Conservation (phyloP, 2,329 filamentous ascomycete species). For the Ophiosphaerella narmari region DNA sequence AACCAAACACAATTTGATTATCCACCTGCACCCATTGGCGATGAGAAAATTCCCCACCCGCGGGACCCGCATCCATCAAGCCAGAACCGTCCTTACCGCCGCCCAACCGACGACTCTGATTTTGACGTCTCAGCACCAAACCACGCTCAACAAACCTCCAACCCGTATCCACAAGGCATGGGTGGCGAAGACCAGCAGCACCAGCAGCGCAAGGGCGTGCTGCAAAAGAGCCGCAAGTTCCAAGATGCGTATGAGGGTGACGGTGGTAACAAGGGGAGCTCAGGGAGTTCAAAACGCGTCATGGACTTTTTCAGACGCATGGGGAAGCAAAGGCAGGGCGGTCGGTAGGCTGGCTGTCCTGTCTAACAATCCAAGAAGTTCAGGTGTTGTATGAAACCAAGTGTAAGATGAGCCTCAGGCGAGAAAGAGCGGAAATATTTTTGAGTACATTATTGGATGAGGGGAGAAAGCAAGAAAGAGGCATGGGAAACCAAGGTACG, state of each 20-base stretch:
- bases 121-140: conserved; percentile 27
- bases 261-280: conserved; percentile 37
- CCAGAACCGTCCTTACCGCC: conserved; percentile 32
- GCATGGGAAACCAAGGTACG: too few species aligned
- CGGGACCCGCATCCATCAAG: conserved; percentile 36
- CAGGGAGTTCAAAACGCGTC: conserved; percentile 83
- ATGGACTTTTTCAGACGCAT: conserved; percentile 98
- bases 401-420: not conserved
- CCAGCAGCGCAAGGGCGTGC: conserved; percentile 54
- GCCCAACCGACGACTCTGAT: conserved; percentile 42
- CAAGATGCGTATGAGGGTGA: conserved; percentile 80
- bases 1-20: conserved; percentile 45
- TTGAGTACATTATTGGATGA: not conserved
- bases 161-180: conserved; percentile 49
- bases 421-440: not conserved
- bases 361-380: not conserved
- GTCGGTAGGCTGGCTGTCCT: conserved; percentile 2
- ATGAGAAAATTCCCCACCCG: conserved; percentile 45
- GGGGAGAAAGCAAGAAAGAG: not conserved
- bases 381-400: too few species aligned
- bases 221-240: conserved; percentile 87
- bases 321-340: conserved; percentile 66
- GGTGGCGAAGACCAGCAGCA: conserved; percentile 31
- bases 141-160: conserved; percentile 26
- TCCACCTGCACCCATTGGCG: conserved; percentile 30